Conservation (phyloP, 1,284 basidiomycete genomes). For the Vanrija pseudolonga region DNA sequence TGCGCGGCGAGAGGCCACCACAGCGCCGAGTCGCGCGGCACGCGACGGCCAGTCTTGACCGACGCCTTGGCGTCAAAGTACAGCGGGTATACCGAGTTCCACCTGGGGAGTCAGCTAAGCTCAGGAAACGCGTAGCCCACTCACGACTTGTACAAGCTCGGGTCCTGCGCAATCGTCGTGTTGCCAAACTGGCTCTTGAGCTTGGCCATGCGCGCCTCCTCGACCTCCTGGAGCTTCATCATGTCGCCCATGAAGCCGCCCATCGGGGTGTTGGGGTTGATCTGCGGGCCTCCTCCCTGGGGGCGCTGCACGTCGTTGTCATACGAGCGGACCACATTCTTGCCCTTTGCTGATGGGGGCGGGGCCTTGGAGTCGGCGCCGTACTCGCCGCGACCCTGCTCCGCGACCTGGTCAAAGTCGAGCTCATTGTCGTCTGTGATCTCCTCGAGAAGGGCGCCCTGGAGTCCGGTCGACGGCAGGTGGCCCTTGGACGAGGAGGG, state of each 20-base stretch:
- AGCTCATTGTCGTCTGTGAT: slow-evolving; percentile 52
- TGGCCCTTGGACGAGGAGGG: slow-evolving; percentile 54
- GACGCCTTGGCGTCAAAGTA: slow-evolving; percentile 94
- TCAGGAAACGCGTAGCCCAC: slow-evolving; percentile 7
- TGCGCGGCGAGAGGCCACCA: slow-evolving; percentile 93
- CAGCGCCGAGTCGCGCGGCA: slow-evolving; percentile 72
- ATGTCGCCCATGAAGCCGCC: slow-evolving; percentile 51
- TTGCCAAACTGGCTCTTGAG: slow-evolving; percentile 42
- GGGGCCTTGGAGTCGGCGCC: slow-evolving; percentile 37
- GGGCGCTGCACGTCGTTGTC: slow-evolving; percentile 23
- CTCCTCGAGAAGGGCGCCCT: slow-evolving; percentile 72
- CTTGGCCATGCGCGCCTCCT: slow-evolving; percentile 45
- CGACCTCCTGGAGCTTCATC: slow-evolving; percentile 47
- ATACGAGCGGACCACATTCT: slow-evolving; percentile 22
- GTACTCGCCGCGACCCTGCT: slow-evolving; percentile 50
- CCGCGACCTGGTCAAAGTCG: slow-evolving; percentile 50
- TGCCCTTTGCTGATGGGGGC: slow-evolving; percentile 29
- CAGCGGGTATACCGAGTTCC: slow-evolving; percentile 93
- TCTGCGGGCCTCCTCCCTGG: slow-evolving; percentile 10
- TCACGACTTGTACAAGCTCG: slow-evolving; percentile 45
- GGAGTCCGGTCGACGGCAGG: slow-evolving; percentile 62
- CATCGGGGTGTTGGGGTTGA: slow-evolving; percentile 48
- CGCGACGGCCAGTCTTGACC: slow-evolving; percentile 75
- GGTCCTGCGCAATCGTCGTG: slow-evolving; percentile 34
- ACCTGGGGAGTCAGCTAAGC: slow-evolving; percentile 54